Percentiles rank a stretch among this genome's conserved stretches.
phyloP scores from a whole-genome alignment of 805 yeast species.

The Yarrowia sp. region DNA sequence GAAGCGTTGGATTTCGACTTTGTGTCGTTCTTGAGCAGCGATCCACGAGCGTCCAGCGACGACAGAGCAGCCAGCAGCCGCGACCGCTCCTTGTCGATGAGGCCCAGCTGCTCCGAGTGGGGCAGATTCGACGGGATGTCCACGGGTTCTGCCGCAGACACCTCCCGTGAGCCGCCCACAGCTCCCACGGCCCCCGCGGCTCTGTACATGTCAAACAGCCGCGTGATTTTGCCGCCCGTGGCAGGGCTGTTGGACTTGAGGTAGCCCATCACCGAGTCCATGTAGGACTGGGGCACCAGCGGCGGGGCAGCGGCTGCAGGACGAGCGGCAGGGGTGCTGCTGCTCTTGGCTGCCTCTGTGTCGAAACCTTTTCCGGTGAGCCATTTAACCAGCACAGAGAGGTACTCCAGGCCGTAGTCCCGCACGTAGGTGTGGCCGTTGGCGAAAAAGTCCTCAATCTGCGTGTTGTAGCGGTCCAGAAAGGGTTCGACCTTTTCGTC shows the following conservation, averaged over 20 bases:
- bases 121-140: slow-evolving; percentile 13
- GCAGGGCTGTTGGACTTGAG: slow-evolving; percentile 27
- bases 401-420: slow-evolving; percentile 43
- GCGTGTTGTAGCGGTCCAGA: slow-evolving; percentile 50
- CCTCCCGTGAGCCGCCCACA: neutral
- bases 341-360: slow-evolving; percentile 1
- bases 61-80: slow-evolving; percentile 29
- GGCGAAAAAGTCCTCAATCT: slow-evolving; percentile 48
- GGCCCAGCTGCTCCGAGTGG: slow-evolving; percentile 15
- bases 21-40: slow-evolving; percentile 13
- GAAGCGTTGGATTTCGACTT: slow-evolving; percentile 18
- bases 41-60: slow-evolving; percentile 12
- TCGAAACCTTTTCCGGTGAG: slow-evolving; percentile 28
- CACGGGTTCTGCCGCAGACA: neutral
- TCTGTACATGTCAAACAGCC: slow-evolving; percentile 32
- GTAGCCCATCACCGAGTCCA: slow-evolving; percentile 31
- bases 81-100: slow-evolving; percentile 19
- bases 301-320: neutral
- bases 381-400: slow-evolving; percentile 35
- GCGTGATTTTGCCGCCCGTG: slow-evolving; percentile 24
- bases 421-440: slow-evolving; percentile 41
- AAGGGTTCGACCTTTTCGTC: slow-evolving; percentile 52
- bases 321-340: neutral
- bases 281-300: slow-evolving; percentile 14
- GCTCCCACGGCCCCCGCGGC: neutral